A percentile compares a stretch with the other conserved stretches of the same genome.
Evolutionary conservation across 78 protist genomes (phyloP).

Genomic region (Cavenderia fasciculata): DNA sequence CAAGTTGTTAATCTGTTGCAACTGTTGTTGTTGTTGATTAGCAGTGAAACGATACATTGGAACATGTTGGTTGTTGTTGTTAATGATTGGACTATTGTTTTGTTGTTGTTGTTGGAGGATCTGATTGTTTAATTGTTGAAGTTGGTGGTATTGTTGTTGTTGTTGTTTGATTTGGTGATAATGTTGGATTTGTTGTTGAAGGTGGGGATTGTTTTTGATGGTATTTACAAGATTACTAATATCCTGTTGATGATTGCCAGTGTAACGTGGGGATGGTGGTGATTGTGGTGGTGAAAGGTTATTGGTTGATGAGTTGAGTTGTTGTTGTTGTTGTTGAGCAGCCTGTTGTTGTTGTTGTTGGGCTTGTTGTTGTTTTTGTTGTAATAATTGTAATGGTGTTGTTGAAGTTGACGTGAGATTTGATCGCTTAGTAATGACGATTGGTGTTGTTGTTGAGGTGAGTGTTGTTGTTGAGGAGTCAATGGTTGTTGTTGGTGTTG

Average conservation of each 20-base stretch:
- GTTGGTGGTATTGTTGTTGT: neutral
- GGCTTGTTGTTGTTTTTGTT: neutral
- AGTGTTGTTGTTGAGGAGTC: neutral
- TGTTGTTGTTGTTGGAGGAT: too few relatives aligned
- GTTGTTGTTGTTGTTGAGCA: neutral
- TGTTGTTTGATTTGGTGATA: neutral
- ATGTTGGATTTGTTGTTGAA: neutral
- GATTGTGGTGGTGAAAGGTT: neutral
- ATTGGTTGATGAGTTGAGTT: too few relatives aligned
- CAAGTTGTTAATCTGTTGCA: too few relatives aligned
- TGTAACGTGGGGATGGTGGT: neutral
- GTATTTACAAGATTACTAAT: slow-evolving; percentile 9
- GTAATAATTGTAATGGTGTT: neutral
- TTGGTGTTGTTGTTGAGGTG: neutral
- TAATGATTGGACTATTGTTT: too few relatives aligned
- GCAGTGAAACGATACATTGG: neutral
- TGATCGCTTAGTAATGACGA: neutral
- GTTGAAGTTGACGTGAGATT: too few relatives aligned
- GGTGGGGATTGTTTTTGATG: slow-evolving; percentile 13
- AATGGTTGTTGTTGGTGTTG: neutral
- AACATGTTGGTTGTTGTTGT: too few relatives aligned
- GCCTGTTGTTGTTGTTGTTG: neutral
- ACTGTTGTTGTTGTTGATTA: neutral
- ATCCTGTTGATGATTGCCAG: neutral
- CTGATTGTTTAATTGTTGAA: neutral